Evolutionary conservation across 2,329 filamentous ascomycete species (phyloP).

Genomic region (Phaeoacremonium minimum): DNA sequence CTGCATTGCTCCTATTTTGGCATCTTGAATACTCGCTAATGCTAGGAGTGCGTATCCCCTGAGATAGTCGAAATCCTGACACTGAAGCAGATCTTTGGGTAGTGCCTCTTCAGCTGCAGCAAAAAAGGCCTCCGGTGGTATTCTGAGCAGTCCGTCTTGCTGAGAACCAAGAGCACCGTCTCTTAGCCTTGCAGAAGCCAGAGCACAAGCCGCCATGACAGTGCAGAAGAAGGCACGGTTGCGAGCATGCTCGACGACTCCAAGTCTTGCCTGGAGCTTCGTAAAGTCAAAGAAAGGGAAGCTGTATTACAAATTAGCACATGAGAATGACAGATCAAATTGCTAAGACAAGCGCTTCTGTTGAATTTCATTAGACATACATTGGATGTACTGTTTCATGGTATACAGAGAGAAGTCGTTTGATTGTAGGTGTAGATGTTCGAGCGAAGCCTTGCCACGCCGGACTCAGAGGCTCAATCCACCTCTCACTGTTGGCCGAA

Average conservation of each 20-base stretch:
- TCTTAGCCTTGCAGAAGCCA: conserved; percentile 14
- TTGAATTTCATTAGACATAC: too few relatives aligned
- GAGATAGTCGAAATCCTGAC: conserved; percentile 16
- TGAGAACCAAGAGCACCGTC: conserved; percentile 9
- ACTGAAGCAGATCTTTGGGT: conserved; percentile 13
- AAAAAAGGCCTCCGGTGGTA: conserved; percentile 16
- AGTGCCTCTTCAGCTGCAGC: conserved; percentile 16
- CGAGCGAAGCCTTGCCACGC: conserved; percentile 14
- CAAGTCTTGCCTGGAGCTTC: conserved; percentile 11
- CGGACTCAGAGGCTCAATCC: conserved; percentile 9
- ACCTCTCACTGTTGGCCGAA: neutral
- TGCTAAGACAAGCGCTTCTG: too few relatives aligned
- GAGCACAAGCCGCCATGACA: conserved; percentile 17
- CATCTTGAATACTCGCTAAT: conserved; percentile 17
- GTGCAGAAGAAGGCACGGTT: conserved; percentile 18
- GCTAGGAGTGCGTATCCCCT: conserved; percentile 15
- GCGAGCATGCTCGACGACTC: conserved; percentile 13
- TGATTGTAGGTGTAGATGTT: conserved; percentile 12
- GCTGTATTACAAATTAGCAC: conserved; percentile 1
- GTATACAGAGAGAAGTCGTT: conserved; percentile 11
- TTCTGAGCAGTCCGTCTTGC: conserved; percentile 2
- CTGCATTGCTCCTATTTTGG: conserved; percentile 17
- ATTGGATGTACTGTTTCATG: conserved; percentile 17
- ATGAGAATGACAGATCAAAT: too few relatives aligned
- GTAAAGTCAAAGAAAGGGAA: conserved; percentile 17